phyloP scores from a whole-genome alignment of 2,329 filamentous ascomycete species.

The Exophiala aquamarina region DNA sequence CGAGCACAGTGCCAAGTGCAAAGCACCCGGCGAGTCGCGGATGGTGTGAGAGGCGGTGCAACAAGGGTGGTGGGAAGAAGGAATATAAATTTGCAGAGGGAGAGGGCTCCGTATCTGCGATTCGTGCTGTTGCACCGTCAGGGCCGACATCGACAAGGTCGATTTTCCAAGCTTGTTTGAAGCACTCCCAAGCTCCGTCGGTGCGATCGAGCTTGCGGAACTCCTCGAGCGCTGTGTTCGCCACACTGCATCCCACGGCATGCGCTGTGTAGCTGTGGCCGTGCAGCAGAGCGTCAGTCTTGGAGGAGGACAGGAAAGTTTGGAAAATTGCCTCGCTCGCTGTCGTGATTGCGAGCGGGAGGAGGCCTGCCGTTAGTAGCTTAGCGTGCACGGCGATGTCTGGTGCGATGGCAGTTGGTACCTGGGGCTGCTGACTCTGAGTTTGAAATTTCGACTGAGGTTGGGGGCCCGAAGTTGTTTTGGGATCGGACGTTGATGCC shows the following conservation, averaged over 20 bases:
- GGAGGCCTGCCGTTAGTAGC: conserved; percentile 74
- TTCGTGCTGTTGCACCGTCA: too few relatives aligned
- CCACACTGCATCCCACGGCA: conserved; percentile 76
- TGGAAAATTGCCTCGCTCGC: conserved; percentile 73
- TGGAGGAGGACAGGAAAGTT: conserved; percentile 69
- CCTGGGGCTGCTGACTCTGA: neutral
- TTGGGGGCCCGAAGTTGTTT: too few relatives aligned
- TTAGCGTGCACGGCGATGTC: conserved; percentile 84
- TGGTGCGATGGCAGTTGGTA: conserved; percentile 51
- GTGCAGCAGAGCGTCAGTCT: conserved; percentile 76
- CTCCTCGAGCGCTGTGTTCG: conserved; percentile 62
- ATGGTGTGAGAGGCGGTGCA: conserved; percentile 59
- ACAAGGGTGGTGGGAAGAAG: conserved; percentile 65
- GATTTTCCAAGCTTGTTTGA: conserved; percentile 49
- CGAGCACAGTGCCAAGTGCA: conserved; percentile 72
- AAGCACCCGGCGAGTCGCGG: conserved; percentile 63
- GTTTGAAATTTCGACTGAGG: too few relatives aligned
- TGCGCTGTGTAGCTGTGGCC: conserved; percentile 88
- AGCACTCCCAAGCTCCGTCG: conserved; percentile 57
- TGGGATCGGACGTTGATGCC: conserved; percentile 5
- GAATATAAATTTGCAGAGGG: conserved; percentile 57
- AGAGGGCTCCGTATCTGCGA: too few relatives aligned
- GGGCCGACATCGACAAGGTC: neutral
- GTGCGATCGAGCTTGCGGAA: conserved; percentile 59
- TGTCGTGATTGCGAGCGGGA: conserved; percentile 74